Base-by-base conservation (phyloP, 2,329 filamentous ascomycete genomes). In the Calonectria leucothoes region DNA sequence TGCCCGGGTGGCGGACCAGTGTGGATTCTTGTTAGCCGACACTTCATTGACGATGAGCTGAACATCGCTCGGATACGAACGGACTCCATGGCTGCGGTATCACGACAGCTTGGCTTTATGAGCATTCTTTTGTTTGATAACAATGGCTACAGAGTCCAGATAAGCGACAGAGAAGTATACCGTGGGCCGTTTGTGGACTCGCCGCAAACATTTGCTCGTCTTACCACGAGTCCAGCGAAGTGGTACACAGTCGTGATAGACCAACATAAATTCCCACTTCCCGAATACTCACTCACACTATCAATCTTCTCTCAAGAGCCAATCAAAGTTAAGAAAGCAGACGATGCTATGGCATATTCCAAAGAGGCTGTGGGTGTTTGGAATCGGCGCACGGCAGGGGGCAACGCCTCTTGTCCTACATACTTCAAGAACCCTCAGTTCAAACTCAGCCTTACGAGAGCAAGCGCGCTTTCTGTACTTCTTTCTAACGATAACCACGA, bases 401-500 rank as follows among this genome's bases (percentile, higher is more conserved):
- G 97, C 35, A 97, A 95, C 81, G 91, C 95, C 1, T 92, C 93
- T 74, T 94, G 93, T 33, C 84, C 93, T 2, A 91, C 90, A 11
- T 98, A 97, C 85, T 90, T 93, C n/a, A 88, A 90, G 71, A 99
- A 98, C 78, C 97, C 97, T 0, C 96, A 98, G 82, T 98, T 94
- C 82, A 90, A 90, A 70, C 87, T 99, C 8, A 84, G 86, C 17
- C 80, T 96, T 61, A 80, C 89, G 1, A 82, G 84, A 5, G 81
- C 86, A 4, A 92, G 93, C 0, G 89, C 93, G 10, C 83, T 98
- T 1, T 92, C 92, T 4, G 88, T 98, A 23, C 86, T 98, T 0
- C 88, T 98, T 2, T 93, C 94, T 75, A 93, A 93, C 2, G 87
- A 89, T 25, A 86, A 89, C 29, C 87, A 89, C 42, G 92, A 95